Percentiles rank a stretch among this genome's conserved stretches.
Conservation (phyloP, 176 grass and related monocot species). For the Secale cereale region DNA sequence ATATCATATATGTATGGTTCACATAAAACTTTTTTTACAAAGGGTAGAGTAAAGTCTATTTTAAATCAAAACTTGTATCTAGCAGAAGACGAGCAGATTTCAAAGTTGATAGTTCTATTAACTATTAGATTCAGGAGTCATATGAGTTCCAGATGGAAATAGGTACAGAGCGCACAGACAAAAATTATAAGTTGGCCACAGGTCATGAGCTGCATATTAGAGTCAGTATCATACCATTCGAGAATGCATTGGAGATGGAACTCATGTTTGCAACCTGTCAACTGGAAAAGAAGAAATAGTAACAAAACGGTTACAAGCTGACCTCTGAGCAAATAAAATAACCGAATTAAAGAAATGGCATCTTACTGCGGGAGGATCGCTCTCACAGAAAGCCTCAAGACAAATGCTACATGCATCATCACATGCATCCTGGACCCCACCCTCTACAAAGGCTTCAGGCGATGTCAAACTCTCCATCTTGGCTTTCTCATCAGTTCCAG, state of each 20-base stretch:
- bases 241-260: constrained; percentile 99
- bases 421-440: constrained; percentile 88
- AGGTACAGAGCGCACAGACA: background rate
- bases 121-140: background rate
- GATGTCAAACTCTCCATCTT: constrained; percentile 79
- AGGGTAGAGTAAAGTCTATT: background rate
- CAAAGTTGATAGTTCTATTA: constrained; percentile 17
- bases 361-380: constrained; percentile 79
- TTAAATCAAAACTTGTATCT: background rate
- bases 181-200: background rate
- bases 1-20: background rate
- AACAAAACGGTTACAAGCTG: constrained; percentile 26
- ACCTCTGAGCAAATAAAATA: background rate
- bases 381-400: constrained; percentile 78
- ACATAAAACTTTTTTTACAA: background rate
- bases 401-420: constrained; percentile 97
- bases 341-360: background rate
- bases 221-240: constrained; percentile 72
- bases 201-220: background rate
- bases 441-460: constrained; percentile 82
- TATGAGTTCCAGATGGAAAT: constrained; percentile 19
- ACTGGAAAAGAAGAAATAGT: constrained; percentile 49
- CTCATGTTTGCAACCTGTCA: constrained; percentile 93
- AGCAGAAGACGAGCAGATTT: constrained; percentile 13
- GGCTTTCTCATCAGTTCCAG: constrained; percentile 47